Evolutionary conservation across 2,329 filamentous ascomycete genomes (phyloP), one percentile per base, ranked within the genome.

Genomic region (Rhytidhysteron rufulum): DNA sequence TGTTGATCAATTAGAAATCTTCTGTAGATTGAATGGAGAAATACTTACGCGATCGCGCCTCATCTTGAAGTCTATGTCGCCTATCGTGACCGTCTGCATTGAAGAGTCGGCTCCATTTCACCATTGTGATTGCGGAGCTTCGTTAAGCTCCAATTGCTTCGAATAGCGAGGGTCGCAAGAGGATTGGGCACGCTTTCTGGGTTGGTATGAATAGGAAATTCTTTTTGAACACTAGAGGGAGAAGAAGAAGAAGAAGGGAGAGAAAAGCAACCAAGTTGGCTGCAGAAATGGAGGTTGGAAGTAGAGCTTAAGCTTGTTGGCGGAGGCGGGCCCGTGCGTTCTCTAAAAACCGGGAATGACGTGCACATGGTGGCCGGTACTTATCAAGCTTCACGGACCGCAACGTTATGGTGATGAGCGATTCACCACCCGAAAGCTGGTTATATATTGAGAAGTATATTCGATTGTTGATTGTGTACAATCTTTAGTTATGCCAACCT

Each of bases 61-160:
- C 70, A 51, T 72, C 68, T 42, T 67, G 63, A 7, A 69, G 34
- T 30, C 51, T 49, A 44, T 63, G 64, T 19, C 63, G 57, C 34
- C 63, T 57, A 45, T 69, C 65, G 22, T 59, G 54, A 42, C 63
- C 62, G 45, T 65, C 59, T 3, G 52, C 36, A 43, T 57, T 59
- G 54, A 66, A 62, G 30, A 69, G 54, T 44, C 57, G 49, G 39
- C 49, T 52, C 67, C 67, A 69, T 45, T 53, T 51, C 17, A 67
- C 64, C 66, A 69, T 69, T 35, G 13, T 20, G 44, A 48, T 43
- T 31, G 21, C 42, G 37, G 47, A 40, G 42, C 43, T 37, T n/a
- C 4, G 19, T 18, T 22, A 20, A 31, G 35, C 35, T 37, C 24
- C 35, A 37, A 19, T 19, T 29, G 25, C 8, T 8, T 3, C n/a